Percentiles rank a stretch among this genome's conserved stretches.
Conservation (phyloP, 2,329 filamentous ascomycete genomes). For the Coniochaeta prunicola region DNA sequence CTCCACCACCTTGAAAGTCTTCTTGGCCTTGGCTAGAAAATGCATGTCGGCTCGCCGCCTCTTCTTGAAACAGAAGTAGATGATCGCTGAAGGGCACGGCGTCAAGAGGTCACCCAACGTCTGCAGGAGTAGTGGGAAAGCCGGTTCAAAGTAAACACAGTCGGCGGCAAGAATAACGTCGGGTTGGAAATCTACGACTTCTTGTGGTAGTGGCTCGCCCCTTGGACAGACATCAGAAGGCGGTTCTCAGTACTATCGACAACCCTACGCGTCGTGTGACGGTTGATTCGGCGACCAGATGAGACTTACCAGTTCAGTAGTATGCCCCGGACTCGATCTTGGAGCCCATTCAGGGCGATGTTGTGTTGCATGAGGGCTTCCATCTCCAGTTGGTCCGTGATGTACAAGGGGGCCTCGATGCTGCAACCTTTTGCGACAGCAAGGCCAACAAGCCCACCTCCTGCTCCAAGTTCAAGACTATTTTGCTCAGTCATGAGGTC, state of each 20-base stretch:
- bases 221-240: slow-evolving; percentile 26
- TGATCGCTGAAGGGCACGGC: slow-evolving; percentile 56
- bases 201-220: slow-evolving; percentile 51
- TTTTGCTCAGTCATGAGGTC: slow-evolving; percentile 2
- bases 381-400: slow-evolving; percentile 89
- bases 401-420: slow-evolving; percentile 52
- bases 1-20: slow-evolving; percentile 56
- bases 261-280: too few relatives aligned
- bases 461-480: slow-evolving; percentile 87
- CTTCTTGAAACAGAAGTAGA: slow-evolving; percentile 93
- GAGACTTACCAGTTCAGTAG: slow-evolving; percentile 74
- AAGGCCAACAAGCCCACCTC: slow-evolving; percentile 77
- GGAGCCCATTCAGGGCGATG: slow-evolving; percentile 70
- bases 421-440: slow-evolving; percentile 51
- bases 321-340: slow-evolving; percentile 53
- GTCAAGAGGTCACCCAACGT: slow-evolving; percentile 71
- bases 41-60: slow-evolving; percentile 72
- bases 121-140: slow-evolving; percentile 77
- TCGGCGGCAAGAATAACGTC: slow-evolving; percentile 89
- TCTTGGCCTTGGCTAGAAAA: slow-evolving; percentile 65
- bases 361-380: slow-evolving; percentile 79
- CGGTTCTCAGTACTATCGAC: too few relatives aligned
- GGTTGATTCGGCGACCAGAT: not conserved
- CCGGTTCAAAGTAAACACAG: slow-evolving; percentile 95
- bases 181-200: slow-evolving; percentile 51